These are phyloP conservation scores for Taxillus chinensis DNA, from an alignment of 164 flowering plant species.

Conservation along the genomic window DNA sequence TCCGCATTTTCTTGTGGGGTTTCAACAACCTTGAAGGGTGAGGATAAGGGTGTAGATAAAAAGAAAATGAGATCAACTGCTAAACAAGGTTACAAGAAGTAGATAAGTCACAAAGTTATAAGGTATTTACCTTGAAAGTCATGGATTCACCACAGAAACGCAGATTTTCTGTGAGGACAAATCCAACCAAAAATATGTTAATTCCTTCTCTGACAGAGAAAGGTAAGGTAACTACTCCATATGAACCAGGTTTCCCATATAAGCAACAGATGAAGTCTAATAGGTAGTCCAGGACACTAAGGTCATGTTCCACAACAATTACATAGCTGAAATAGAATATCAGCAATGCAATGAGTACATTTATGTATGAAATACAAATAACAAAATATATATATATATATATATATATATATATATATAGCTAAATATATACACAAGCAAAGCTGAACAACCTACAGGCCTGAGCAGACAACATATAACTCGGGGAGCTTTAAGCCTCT, in stretches of 20 bases:
- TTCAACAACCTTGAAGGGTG: slow-evolving; percentile 74
- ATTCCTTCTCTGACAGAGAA: slow-evolving; percentile 98
- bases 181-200: too few species aligned
- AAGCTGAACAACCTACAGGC: slow-evolving; percentile 51
- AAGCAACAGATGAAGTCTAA: slow-evolving; percentile 98
- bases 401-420: too few species aligned
- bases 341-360: slow-evolving; percentile 2
- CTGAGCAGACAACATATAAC: slow-evolving; percentile 86
- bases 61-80: too few species aligned
- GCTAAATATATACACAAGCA: too few species aligned
- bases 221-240: slow-evolving; percentile 97
- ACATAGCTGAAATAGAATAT: slow-evolving; percentile 65
- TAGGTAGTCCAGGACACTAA: slow-evolving; percentile 93
- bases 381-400: too few species aligned
- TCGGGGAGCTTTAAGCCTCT: slow-evolving; percentile 98
- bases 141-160: too few species aligned
- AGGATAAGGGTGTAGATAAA: too few species aligned
- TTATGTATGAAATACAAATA: too few species aligned
- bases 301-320: slow-evolving; percentile 97
- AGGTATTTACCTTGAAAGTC: too few species aligned
- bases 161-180: too few species aligned
- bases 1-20: slow-evolving; percentile 95
- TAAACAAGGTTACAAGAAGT: too few species aligned
- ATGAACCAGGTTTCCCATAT: slow-evolving; percentile 94
- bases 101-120: too few species aligned